phyloP scores from a whole-genome alignment of 2,329 filamentous ascomycete species.

The Purpureocillium takamizusanense region DNA sequence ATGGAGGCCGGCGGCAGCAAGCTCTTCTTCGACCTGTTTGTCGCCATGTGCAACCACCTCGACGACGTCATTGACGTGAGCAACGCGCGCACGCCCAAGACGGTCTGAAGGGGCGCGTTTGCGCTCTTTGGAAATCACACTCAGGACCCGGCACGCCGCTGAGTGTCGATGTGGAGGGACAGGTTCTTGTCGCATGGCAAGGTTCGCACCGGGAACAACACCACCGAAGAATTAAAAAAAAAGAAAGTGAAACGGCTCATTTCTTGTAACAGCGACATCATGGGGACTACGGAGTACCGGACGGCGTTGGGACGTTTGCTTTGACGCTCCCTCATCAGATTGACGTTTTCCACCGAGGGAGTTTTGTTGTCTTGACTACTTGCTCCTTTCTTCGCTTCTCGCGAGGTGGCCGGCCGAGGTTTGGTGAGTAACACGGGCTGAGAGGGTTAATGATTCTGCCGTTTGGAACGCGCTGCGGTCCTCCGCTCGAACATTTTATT shows the following conservation, averaged over 20 bases:
- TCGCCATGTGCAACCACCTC: conserved; percentile 96
- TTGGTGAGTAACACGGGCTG: conserved; percentile 32
- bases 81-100: conserved; percentile 53
- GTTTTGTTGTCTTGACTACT: conserved; percentile 18
- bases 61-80: conserved; percentile 88
- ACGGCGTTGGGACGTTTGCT: conserved; percentile 23
- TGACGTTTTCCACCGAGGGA: conserved; percentile 37
- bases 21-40: conserved; percentile 97
- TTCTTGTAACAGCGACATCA: conserved; percentile 11
- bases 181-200: neutral
- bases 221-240: conserved; percentile 11
- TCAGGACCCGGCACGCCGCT: neutral
- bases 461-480: conserved; percentile 12
- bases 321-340: conserved; percentile 36
- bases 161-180: too few relatives aligned
- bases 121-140: neutral
- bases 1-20: conserved; percentile 88
- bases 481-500: conserved; percentile 19
- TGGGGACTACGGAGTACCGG: conserved; percentile 11
- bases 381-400: conserved; percentile 38
- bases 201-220: too few relatives aligned
- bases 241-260: conserved; percentile 10
- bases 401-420: conserved; percentile 36
- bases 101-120: conserved; percentile 34
- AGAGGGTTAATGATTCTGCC: conserved; percentile 24